These are phyloP conservation scores for Vitis hybrid DNA, from an alignment of 177 flowering plant genomes.

Conservation along the genomic window DNA sequence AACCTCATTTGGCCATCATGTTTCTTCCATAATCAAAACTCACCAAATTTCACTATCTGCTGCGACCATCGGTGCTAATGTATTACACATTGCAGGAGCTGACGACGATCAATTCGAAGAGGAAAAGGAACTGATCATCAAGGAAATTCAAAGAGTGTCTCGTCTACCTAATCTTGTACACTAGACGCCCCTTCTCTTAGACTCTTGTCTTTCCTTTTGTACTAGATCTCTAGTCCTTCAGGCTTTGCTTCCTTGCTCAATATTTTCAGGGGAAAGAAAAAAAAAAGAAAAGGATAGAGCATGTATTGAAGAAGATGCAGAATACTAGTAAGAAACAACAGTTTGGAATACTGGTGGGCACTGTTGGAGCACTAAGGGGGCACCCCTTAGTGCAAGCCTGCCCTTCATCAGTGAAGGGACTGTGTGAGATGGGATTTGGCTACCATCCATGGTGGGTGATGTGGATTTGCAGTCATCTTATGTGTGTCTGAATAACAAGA, in stretches of 20 bases:
- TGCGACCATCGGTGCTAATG: neutral
- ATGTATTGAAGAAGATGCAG: neutral
- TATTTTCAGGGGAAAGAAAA: neutral
- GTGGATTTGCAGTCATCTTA: too few species aligned
- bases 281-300: neutral
- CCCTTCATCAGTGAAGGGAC: too few species aligned
- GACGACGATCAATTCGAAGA: conserved; percentile 94
- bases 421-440: too few species aligned
- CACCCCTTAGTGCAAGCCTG: too few species aligned
- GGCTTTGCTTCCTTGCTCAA: neutral
- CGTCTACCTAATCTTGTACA: conserved; percentile 28
- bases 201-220: neutral
- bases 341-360: neutral
- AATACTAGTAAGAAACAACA: neutral
- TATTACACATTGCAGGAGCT: conserved; percentile 40
- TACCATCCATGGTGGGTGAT: too few species aligned
- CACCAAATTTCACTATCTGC: too few species aligned
- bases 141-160: conserved; percentile 79
- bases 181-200: conserved; percentile 15
- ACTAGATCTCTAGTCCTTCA: neutral
- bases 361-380: too few species aligned
- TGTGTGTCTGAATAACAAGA: too few species aligned
- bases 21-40: neutral
- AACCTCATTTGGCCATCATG: neutral
- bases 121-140: conserved; percentile 81